Evolutionary conservation across 2,329 filamentous ascomycete species (phyloP).

Genomic region (Didymella sp.): DNA sequence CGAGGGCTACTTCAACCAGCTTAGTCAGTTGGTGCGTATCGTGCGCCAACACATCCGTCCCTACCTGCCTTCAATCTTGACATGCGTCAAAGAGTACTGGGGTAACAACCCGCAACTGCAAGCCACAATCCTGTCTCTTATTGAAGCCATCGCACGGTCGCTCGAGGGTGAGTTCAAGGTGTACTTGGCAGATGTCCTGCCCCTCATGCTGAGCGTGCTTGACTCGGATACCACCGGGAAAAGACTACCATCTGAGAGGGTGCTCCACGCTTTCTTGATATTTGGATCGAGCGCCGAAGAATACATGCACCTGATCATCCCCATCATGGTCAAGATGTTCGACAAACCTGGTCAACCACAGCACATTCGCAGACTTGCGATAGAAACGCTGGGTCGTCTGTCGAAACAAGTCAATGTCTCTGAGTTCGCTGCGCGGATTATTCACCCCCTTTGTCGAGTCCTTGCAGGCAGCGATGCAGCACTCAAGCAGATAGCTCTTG

Average conservation of each 20-base stretch:
- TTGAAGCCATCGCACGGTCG: slow-evolving; percentile 92
- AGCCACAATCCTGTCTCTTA: slow-evolving; percentile 86
- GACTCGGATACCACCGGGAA: slow-evolving; percentile 82
- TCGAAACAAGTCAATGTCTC: slow-evolving; percentile 97
- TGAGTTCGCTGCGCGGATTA: slow-evolving; percentile 94
- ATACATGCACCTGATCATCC: slow-evolving; percentile 99
- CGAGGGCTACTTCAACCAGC: slow-evolving; percentile 97
- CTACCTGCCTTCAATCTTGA: slow-evolving; percentile 85
- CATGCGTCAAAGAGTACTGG: slow-evolving; percentile 91
- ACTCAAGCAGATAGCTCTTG: slow-evolving; percentile 81
- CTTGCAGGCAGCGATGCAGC: slow-evolving; percentile 74
- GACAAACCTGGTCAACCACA: slow-evolving; percentile 84
- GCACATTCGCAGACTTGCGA: slow-evolving; percentile 83
- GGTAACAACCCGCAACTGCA: slow-evolving; percentile 79
- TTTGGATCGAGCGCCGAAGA: slow-evolving; percentile 96
- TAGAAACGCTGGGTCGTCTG: slow-evolving; percentile 92
- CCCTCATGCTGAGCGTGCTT: slow-evolving; percentile 91
- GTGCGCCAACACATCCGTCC: slow-evolving; percentile 96
- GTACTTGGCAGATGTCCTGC: slow-evolving; percentile 86
- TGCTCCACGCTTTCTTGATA: slow-evolving; percentile 92
- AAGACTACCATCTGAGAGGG: slow-evolving; percentile 83
- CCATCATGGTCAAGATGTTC: slow-evolving; percentile 92
- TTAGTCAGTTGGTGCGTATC: slow-evolving; percentile 90
- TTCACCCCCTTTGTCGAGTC: slow-evolving; percentile 88
- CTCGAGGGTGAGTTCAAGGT: slow-evolving; percentile 98